A percentile compares a stretch with the other conserved stretches of the same genome.
These are phyloP conservation scores for Gossypium davidsonii DNA, from an alignment of 441 rosid genomes.

Conservation along the genomic window DNA sequence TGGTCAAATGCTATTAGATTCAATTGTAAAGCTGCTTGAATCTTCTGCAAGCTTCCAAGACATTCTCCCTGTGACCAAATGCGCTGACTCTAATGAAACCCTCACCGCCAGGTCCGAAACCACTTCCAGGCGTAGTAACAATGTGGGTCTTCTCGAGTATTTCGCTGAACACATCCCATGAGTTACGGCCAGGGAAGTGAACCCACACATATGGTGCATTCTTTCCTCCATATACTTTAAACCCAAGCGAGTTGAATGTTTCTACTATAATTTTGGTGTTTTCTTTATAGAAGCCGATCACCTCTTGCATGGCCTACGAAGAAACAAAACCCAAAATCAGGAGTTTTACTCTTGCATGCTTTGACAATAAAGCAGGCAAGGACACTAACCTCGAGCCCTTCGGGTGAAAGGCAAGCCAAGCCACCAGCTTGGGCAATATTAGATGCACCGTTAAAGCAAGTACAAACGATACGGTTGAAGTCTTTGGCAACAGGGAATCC, in stretches of 20 bases:
- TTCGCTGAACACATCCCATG: slow-evolving; percentile 94
- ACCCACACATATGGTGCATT: slow-evolving; percentile 96
- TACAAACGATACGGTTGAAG: slow-evolving; percentile 78
- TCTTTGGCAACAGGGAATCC: slow-evolving; percentile 91
- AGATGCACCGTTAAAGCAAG: slow-evolving; percentile 95
- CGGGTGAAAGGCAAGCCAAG: slow-evolving; percentile 82
- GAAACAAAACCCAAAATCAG: slow-evolving; percentile 7
- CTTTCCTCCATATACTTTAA: slow-evolving; percentile 72
- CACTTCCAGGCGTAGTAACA: slow-evolving; percentile 93
- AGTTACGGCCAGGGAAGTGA: slow-evolving; percentile 86
- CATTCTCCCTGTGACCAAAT: slow-evolving; percentile 83
- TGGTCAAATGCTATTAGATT: slow-evolving; percentile 15
- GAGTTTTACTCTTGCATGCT: background rate
- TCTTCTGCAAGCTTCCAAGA: slow-evolving; percentile 91
- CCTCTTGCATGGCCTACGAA: slow-evolving; percentile 75
- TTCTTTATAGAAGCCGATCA: slow-evolving; percentile 88
- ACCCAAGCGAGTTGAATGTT: slow-evolving; percentile 76
- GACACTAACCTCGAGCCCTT: slow-evolving; percentile 69
- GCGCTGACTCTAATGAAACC: slow-evolving; percentile 90
- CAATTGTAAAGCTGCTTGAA: slow-evolving; percentile 90
- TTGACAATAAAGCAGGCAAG: background rate
- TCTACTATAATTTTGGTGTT: slow-evolving; percentile 72
- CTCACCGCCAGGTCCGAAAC: slow-evolving; percentile 96
- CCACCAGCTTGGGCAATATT: slow-evolving; percentile 91
- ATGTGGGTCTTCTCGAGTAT: slow-evolving; percentile 89